Evolutionary conservation across 2,329 filamentous ascomycete genomes (phyloP), one percentile per base, ranked within the genome.

Genomic region (Ophiostoma novo-ulmi): DNA sequence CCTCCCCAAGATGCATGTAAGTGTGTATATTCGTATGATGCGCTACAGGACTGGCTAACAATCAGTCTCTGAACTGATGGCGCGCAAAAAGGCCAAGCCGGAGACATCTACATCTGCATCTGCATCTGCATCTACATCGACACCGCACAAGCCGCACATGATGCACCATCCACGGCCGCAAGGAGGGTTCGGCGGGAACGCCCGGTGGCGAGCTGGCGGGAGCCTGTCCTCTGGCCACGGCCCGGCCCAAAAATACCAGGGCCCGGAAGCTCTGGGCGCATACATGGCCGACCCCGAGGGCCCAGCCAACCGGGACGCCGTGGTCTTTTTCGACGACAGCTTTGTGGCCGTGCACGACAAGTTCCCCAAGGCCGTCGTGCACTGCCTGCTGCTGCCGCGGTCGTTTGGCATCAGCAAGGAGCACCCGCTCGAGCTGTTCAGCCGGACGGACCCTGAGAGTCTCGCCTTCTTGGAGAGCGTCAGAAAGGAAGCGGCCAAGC

Each of bases 301-400:
- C 39, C 7, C 58, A 1, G 66, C 36, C 13, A 36, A 35, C 22
- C 1, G 3, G 8, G 83, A 82, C 36, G 81, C 84, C 5, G 85
- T 93, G 1, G 82, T 95, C 70, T 89, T 88, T 76, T 82, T 89
- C 79, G 87, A 87, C 74, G 82, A 86, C n/a, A 81, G 88, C 72
- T 92, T 90, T 74, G 91, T 94, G 68, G 86, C 89, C 26, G 91
- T 98, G 78, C 85, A 89, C 75, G 95, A 99, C 81, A 82, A 88
- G 73, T 99, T 88, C 77, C 94, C 95, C 10, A 99, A 98, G 80
- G 87, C 91, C 3, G 88, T 87, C 3, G 84, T 97, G 4, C 95
- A 99, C 81, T 85, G 92, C 1, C 90, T 99, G 2, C 87, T 98
- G n/a, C 87, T 98, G 5, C 92, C 94, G 7, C 90, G 94, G 68